These are phyloP conservation scores for Podosphaera aphanis DNA, from an alignment of 2,329 filamentous ascomycete genomes.

Conservation along the genomic window DNA sequence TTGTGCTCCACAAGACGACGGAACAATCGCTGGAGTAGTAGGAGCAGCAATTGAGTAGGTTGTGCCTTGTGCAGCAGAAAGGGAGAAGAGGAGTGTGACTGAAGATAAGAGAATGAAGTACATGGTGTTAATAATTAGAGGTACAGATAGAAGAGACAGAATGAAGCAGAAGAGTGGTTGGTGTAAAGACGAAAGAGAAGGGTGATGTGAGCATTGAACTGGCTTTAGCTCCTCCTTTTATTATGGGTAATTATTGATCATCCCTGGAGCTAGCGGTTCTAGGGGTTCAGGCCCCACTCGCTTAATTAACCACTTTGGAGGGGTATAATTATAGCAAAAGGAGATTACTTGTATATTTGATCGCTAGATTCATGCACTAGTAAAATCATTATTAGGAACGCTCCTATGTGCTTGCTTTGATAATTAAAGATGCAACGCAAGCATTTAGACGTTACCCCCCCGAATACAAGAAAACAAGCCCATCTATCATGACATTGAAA, in stretches of 20 bases:
- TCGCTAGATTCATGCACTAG: background rate
- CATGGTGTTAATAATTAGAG: slow-evolving; percentile 3
- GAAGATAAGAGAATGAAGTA: slow-evolving; percentile 8
- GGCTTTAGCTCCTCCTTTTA: background rate
- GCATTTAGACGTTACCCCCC: background rate
- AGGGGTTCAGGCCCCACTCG: background rate
- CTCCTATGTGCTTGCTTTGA: background rate
- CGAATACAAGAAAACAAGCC: background rate
- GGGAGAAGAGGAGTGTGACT: slow-evolving; percentile 12
- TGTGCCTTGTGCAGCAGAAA: slow-evolving; percentile 11
- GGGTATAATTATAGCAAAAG: background rate
- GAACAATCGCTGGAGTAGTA: background rate
- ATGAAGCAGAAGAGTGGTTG: background rate
- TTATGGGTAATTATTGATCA: background rate
- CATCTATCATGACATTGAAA: background rate
- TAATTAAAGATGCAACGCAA: background rate
- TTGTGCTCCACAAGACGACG: slow-evolving; percentile 16
- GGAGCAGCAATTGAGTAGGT: slow-evolving; percentile 4
- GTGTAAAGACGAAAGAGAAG: background rate
- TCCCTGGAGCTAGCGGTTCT: background rate
- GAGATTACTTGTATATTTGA: background rate
- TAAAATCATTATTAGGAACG: background rate
- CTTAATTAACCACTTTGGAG: background rate
- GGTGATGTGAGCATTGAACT: background rate
- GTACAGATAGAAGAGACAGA: background rate